These are phyloP conservation scores for Gryganskiella cystojenkinii DNA, from an alignment of 192 early-diverging fungal species.

Conservation along the genomic window DNA sequence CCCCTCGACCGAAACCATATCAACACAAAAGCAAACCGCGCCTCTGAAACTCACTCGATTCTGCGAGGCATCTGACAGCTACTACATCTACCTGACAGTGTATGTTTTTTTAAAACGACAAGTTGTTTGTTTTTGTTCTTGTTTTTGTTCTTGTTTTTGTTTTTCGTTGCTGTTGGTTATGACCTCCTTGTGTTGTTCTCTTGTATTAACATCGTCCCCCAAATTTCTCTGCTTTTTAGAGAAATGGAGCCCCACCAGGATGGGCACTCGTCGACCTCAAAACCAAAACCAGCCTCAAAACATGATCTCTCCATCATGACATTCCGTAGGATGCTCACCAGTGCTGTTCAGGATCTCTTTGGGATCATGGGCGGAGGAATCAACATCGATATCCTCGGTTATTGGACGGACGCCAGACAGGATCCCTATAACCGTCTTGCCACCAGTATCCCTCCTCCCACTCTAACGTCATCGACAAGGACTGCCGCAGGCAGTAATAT, in stretches of 20 bases:
- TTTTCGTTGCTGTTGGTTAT: background rate
- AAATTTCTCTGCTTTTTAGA: background rate
- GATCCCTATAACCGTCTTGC: slow-evolving; percentile 39
- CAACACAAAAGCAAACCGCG: background rate
- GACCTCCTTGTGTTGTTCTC: background rate
- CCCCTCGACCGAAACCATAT: background rate
- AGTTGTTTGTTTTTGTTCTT: background rate
- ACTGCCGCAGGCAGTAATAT: slow-evolving; percentile 6
- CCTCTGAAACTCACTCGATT: slow-evolving; percentile 22
- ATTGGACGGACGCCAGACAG: slow-evolving; percentile 30
- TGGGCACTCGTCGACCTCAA: background rate
- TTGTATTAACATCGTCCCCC: background rate
- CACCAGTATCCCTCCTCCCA: background rate
- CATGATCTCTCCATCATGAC: slow-evolving; percentile 34
- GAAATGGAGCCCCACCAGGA: slow-evolving; percentile 31
- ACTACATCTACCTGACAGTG: slow-evolving; percentile 48
- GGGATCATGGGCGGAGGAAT: slow-evolving; percentile 49
- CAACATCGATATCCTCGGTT: slow-evolving; percentile 48
- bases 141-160: background rate
- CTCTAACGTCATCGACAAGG: background rate
- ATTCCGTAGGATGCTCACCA: slow-evolving; percentile 44
- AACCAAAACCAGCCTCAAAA: slow-evolving; percentile 1
- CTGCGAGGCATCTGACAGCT: slow-evolving; percentile 33
- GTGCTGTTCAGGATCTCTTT: slow-evolving; percentile 39
- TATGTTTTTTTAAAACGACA: slow-evolving; percentile 10